Conservation (phyloP, 176 grass and related monocot genomes). For the Aegilops speltoides region DNA sequence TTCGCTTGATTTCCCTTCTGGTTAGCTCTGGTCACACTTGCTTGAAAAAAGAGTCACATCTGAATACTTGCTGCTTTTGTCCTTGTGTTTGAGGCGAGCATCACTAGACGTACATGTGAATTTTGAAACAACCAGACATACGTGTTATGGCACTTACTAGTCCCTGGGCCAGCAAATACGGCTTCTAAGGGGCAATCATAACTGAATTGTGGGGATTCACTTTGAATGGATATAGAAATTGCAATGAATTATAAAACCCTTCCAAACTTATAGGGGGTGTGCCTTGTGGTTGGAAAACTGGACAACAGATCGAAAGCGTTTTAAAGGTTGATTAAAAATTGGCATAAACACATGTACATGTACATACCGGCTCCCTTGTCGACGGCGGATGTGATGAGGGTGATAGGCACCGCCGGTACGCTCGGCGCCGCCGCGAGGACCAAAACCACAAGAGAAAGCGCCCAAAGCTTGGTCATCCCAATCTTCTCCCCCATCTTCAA, state of each 20-base stretch:
- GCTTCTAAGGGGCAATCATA: neutral
- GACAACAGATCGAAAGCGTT: neutral
- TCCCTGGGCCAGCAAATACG: neutral
- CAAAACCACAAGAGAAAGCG: neutral
- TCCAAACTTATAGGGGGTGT: neutral
- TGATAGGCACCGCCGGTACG: neutral
- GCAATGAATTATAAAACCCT: neutral
- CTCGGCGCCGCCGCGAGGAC: neutral
- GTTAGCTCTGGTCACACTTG: neutral
- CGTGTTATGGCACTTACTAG: no score
- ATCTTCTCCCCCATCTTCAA: neutral
- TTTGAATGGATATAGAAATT: neutral
- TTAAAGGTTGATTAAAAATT: neutral
- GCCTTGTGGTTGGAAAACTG: neutral
- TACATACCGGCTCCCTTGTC: slow-evolving; percentile 12
- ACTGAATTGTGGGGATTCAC: neutral
- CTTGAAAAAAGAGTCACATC: neutral
- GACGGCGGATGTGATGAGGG: slow-evolving; percentile 13
- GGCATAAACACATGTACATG: neutral
- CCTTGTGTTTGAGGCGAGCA: no score
- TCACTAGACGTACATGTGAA: no score
- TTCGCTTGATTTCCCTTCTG: no score
- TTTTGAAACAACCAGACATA: no score
- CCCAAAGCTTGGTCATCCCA: neutral
- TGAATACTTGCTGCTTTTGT: no score